A percentile compares a stretch with the other conserved stretches of the same genome.
Evolutionary conservation across 2,329 filamentous ascomycete species (phyloP).

Genomic region (Neofusicoccum sp.): DNA sequence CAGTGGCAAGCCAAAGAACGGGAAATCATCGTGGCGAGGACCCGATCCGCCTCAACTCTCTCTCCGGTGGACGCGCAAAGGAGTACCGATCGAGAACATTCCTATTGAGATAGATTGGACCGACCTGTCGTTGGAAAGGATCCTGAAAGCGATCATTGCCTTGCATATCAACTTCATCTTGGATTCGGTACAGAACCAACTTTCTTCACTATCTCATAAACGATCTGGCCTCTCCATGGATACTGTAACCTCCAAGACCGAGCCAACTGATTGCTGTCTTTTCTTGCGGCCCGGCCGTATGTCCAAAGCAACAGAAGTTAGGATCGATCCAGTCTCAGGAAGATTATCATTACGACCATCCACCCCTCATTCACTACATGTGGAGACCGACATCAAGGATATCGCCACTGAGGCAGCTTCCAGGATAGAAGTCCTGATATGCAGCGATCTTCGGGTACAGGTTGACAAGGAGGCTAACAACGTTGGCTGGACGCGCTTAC

Average conservation of each 20-base stretch:
- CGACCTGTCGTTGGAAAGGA: slow-evolving; percentile 68
- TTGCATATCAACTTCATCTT: slow-evolving; percentile 73
- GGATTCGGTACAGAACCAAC: slow-evolving; percentile 60
- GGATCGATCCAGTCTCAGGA: slow-evolving; percentile 78
- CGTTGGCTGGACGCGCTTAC: slow-evolving; percentile 62
- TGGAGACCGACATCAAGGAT: slow-evolving; percentile 65
- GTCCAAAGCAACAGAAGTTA: slow-evolving; percentile 56
- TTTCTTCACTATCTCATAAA: slow-evolving; percentile 58
- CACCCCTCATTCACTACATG: slow-evolving; percentile 40
- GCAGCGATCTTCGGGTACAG: slow-evolving; percentile 59
- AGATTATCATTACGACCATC: slow-evolving; percentile 65
- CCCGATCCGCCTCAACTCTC: slow-evolving; percentile 45
- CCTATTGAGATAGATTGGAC: slow-evolving; percentile 66
- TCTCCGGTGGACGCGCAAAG: slow-evolving; percentile 81
- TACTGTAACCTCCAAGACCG: slow-evolving; percentile 56
- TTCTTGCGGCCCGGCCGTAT: slow-evolving; percentile 67
- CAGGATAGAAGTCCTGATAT: slow-evolving; percentile 62
- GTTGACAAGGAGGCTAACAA: slow-evolving; percentile 60
- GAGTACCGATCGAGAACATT: slow-evolving; percentile 68
- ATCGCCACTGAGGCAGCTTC: slow-evolving; percentile 57
- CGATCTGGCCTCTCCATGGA: slow-evolving; percentile 58
- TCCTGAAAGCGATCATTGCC: slow-evolving; percentile 73
- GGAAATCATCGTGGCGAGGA: slow-evolving; percentile 35
- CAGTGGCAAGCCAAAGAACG: slow-evolving; percentile 53
- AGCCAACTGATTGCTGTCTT: slow-evolving; percentile 67